Evolutionary conservation across 495 filamentous ascomycete genomes (phyloP).

Genomic region (Penicillium roqueforti): DNA sequence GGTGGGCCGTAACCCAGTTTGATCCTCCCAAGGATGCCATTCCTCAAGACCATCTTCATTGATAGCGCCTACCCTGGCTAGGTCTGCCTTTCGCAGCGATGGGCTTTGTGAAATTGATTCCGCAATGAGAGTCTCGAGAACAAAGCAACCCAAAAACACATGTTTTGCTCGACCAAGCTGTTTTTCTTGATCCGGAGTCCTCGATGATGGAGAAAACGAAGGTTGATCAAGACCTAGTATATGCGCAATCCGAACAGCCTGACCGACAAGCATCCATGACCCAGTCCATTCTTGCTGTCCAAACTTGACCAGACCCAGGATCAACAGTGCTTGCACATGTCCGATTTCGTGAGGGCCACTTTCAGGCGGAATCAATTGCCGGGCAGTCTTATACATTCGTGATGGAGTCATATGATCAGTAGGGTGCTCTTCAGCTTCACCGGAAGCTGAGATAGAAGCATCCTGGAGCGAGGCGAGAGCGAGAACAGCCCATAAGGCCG

Average conservation of each 20-base stretch:
- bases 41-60: constrained; percentile 65
- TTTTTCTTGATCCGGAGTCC: constrained; percentile 18
- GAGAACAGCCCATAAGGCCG: constrained; percentile 60
- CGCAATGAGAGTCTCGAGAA: constrained; percentile 60
- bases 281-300: constrained; percentile 47
- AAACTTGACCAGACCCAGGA: constrained; percentile 57
- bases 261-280: constrained; percentile 59
- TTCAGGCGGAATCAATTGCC: constrained; percentile 53
- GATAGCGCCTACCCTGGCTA: constrained; percentile 40
- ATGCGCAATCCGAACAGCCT: constrained; percentile 54
- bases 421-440: constrained; percentile 17
- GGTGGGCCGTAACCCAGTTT: constrained; percentile 28
- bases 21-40: constrained; percentile 65
- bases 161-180: constrained; percentile 39
- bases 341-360: constrained; percentile 50
- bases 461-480: constrained; percentile 49
- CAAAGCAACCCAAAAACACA: constrained; percentile 58
- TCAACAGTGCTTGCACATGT: constrained; percentile 60
- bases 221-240: constrained; percentile 39
- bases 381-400: constrained; percentile 51
- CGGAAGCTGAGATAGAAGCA: constrained; percentile 40
- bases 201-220: constrained; percentile 5
- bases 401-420: constrained; percentile 19
- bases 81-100: constrained; percentile 47
- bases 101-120: constrained; percentile 47